Base-by-base conservation (phyloP, 164 flowering plant species). In the Malania oleifera region DNA sequence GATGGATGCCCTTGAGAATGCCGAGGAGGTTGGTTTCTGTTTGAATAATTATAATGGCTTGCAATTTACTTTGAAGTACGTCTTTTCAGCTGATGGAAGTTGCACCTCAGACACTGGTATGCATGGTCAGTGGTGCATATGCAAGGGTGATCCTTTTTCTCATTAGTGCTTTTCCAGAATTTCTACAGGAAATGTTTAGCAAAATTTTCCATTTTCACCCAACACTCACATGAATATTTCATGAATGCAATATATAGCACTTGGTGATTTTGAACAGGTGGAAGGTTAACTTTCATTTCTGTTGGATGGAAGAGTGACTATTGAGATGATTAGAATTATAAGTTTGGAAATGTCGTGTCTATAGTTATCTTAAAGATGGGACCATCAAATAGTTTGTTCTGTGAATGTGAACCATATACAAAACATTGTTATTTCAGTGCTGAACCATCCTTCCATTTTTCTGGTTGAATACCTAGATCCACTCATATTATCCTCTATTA, bases 1-100 rank as follows among this genome's bases (percentile, higher is more conserved):
- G 61, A 71, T 57, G 78, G 81, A 80, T 57, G 62, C 75, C 59
- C 72, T 73, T 66, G 80, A 75, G 54, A 76, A 66, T 68, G 60
- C 71, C n/a, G 69, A 66, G 27, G 82, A 88, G 96, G 97, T 93
- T 64, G 47, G 65, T 71, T 66, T 68, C 57, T 69, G n/a, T 64
- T 72, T 29, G 37, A 29, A 25, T 41, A 19, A 28, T 19, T 44
- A 19, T 39, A 7, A 8, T 15, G 31, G 14, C 12, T 48, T 43
- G n/a, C n/a, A n/a, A n/a, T n/a, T n/a, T n/a, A n/a, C n/a, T n/a
- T n/a, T n/a, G n/a, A n/a, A n/a, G n/a, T n/a, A n/a, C n/a, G n/a
- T n/a, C n/a, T 31, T 31, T 9, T 31, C 35, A 4, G 35, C 9
- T 31, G 9, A 4, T 4, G 9, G 35, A 31, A 31, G 4, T 4